Evolutionary conservation across 2,329 filamentous ascomycete genomes (phyloP), one percentile per base, ranked within the genome.

Genomic region (Penicillium corylophilum): DNA sequence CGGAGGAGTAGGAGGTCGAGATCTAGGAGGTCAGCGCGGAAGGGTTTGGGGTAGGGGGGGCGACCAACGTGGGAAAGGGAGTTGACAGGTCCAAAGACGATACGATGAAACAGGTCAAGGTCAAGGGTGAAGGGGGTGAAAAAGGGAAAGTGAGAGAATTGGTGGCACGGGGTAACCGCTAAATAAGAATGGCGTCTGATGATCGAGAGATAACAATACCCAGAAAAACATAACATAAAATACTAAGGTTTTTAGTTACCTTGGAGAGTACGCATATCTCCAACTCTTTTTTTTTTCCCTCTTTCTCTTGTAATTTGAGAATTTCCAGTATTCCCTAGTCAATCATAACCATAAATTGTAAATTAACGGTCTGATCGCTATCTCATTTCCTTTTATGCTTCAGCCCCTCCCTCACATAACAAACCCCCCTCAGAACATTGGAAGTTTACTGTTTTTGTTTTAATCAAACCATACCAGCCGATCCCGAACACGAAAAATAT

Each of bases 151-250:
- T 51, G 38, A 56, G 53, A 49, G 51, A 47, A 44, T 49, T 52
- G 50, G 53, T 54, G 53, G 55, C 49, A 60, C 58, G 59, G 59
- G 52, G 55, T 57, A 62, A 66, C 53, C 60, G 62, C 57, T 58
- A 53, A 62, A 61, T 61, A 61, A 52, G 54, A 58, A 59, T 51
- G 42, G 44, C 28, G 46, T 49, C 46, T 36, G 46, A 46, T 46
- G 44, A 47, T 45, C 41, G 35, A 36, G 12, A 31, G 42, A 41
- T 41, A 41, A 26, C 39, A 24, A 26, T 23, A 24, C 20, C n/a
- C 9, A 10, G 15, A 26, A 26, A 41, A 12, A 39, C 31, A 35
- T 35, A 35, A 18, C 16, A 38, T 38, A 38, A 15, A 31, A 44
- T 31, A 43, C 41, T 13, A 49, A 28, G 46, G 40, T n/a, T 20